Base-by-base conservation (phyloP, 164 flowering plant genomes). In the Taxillus chinensis region DNA sequence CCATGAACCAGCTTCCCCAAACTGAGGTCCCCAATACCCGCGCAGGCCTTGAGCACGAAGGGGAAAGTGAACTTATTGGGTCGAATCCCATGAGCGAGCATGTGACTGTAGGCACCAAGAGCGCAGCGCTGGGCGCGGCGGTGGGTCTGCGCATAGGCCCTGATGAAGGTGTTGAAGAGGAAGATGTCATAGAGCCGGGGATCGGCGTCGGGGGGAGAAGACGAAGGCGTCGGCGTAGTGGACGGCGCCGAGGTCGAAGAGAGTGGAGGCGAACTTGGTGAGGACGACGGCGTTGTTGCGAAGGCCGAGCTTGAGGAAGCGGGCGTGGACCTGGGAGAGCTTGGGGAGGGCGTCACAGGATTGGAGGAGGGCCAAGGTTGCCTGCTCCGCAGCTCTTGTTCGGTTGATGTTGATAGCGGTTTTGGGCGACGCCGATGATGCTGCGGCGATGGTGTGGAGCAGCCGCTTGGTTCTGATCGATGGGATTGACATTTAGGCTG, bases 51-150 rank as follows among this genome's bases (percentile, higher is more conserved):
- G 11, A 83, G 76, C 7, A 83, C 74, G 61, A 78, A 78, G 1
- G 86, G 80, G 76, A 64, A 80, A 3, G 85, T 80, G 67, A 70
- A 84, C 51, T 75, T 79, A 73, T 79, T 81, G 11, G 83, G 83
- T 62, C 53, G 56, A 51, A 82, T 53, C 2, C 71, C 62, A 62
- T 49, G 12, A 0, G 17, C 48, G 38, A 77, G 74, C 86, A 82
- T 82, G 9, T 58, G 13, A 14, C 55, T 70, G 57, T 80, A 80
- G 39, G 50, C 53, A 41, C 10, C 40, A 7, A 82, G 5, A 49
- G 80, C 78, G 62, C 64, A 70, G 37, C 5, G 46, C 73, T 69
- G 74, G 7, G 41, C 57, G 9, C 62, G 45, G 12, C 62, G 45
- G 9, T 37, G 59, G 11, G 71, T 70, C 45, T 68, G 73, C 10